Conservation (phyloP, 768 basidiomycete species). For the Naganishia kalamii region DNA sequence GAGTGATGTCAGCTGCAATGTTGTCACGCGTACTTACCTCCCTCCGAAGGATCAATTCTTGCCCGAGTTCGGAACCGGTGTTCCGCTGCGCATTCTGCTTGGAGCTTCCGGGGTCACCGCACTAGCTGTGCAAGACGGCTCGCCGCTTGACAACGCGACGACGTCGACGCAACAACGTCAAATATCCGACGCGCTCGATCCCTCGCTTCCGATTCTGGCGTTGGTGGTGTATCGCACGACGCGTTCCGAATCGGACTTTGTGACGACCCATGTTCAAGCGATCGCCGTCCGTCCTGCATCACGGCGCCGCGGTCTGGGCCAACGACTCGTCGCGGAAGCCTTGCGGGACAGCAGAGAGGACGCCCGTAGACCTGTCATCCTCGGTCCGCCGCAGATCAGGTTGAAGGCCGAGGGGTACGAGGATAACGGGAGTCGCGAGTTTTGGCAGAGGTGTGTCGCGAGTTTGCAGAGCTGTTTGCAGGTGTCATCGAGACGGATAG, state of each 20-base stretch:
- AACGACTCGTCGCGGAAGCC: constrained; percentile 2
- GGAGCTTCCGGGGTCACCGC: background rate
- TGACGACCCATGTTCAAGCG: constrained; percentile 1
- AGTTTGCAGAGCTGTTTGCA: constrained; percentile 8
- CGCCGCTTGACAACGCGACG: background rate
- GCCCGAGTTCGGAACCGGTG: constrained; percentile 18
- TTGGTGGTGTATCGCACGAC: constrained; percentile 5
- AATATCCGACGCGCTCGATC: background rate
- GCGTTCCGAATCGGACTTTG: background rate
- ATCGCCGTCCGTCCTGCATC: constrained; percentile 9
- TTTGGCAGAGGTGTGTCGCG: constrained; percentile 1
- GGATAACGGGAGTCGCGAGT: constrained; percentile 5
- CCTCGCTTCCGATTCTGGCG: background rate
- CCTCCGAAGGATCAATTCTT: background rate
- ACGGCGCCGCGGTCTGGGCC: background rate
- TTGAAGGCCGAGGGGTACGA: constrained; percentile 9
- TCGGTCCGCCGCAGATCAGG: background rate
- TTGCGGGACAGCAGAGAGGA: background rate
- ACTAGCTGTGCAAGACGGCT: constrained; percentile 1
- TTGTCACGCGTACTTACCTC: background rate
- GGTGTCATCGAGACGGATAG: constrained; percentile 4
- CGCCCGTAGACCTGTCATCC: background rate
- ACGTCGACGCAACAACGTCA: background rate
- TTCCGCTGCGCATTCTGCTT: constrained; percentile 9
- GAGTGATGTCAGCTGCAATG: background rate